Evolutionary conservation across 257 asterid species (phyloP).

Genomic region (Knoxia roxburghii): DNA sequence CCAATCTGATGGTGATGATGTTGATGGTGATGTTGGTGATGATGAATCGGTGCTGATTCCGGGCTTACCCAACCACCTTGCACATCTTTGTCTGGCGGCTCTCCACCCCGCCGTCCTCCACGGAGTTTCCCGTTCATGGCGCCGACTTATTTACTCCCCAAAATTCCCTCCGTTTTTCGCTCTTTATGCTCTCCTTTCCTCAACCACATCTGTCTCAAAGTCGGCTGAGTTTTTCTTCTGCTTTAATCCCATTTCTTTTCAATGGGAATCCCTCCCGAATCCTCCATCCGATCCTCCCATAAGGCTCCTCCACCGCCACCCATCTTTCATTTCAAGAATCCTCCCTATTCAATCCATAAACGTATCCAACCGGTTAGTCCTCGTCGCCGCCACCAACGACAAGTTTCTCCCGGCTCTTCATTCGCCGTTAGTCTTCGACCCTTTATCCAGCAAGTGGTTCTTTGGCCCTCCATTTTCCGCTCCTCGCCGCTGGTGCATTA

Average conservation of each 20-base stretch:
- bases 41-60: constrained; percentile 32
- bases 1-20: too few relatives aligned
- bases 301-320: constrained; percentile 43
- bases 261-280: constrained; percentile 49
- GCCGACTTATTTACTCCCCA: constrained; percentile 50
- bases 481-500: constrained; percentile 73
- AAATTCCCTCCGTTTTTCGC: constrained; percentile 49
- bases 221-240: constrained; percentile 34
- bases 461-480: constrained; percentile 46
- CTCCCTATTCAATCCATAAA: constrained; percentile 57
- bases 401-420: constrained; percentile 49
- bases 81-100: constrained; percentile 44
- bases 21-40: too few relatives aligned
- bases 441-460: constrained; percentile 43
- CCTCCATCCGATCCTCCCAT: constrained; percentile 36
- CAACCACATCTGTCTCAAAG: constrained; percentile 12
- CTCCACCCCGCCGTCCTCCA: constrained; percentile 50
- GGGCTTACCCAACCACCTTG: constrained; percentile 64
- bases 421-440: constrained; percentile 52
- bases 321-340: constrained; percentile 58
- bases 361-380: constrained; percentile 29
- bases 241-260: constrained; percentile 54
- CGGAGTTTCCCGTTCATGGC: constrained; percentile 62
- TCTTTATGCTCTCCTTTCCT: constrained; percentile 44
- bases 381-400: constrained; percentile 50